Evolutionary conservation across 805 yeast genomes (phyloP), one percentile per base, ranked within the genome.

Genomic region (Candida coleopterorum): DNA sequence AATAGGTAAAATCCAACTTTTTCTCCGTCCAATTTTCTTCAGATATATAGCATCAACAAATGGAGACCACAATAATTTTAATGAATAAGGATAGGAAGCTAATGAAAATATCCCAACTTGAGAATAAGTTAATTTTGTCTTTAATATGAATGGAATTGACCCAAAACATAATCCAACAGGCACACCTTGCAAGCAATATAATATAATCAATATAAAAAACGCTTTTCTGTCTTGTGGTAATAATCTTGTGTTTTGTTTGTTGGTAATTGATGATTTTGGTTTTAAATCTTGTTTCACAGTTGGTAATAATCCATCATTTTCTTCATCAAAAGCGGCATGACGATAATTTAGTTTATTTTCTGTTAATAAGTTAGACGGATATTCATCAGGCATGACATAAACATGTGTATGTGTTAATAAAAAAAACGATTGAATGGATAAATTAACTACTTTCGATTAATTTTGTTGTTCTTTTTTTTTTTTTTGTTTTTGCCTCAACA

Each of bases 141-240:
- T 93, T 39, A 93, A 69, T 14, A 93, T 62, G 52, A 89, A 93
- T 2, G 98, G 98, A 9, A 93, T 74, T 1, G 95, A 80, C 2
- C 98, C 98, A 64, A 90, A 88, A 2, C 96, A 95, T 23, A 93
- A 62, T 0, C 98, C 98, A 10, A 89, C 94, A 0, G 98, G 98
- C 5, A 93, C 79, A n/a, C 98, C 98, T 56, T 93, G 98, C 6
- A 89, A 70, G 33, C 88, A 64, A 55, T 93, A 93, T 23, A 93
- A 63, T 5, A 85, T 51, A 5, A 87, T 80, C 39, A 90, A 64
- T 6, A 90, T 68, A 28, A 72, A 60, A 55, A 90, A 93, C 39
- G 88, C 85, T 10, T 82, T 81, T 38, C 85, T 61, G 51, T 89
- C 97, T 11, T 42, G 45, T 12, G 41, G 37, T 28, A 29, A 28